A percentile compares a stretch with the other conserved stretches of the same genome.
Conservation (phyloP, 768 basidiomycete species). For the Inosperma sp. region DNA sequence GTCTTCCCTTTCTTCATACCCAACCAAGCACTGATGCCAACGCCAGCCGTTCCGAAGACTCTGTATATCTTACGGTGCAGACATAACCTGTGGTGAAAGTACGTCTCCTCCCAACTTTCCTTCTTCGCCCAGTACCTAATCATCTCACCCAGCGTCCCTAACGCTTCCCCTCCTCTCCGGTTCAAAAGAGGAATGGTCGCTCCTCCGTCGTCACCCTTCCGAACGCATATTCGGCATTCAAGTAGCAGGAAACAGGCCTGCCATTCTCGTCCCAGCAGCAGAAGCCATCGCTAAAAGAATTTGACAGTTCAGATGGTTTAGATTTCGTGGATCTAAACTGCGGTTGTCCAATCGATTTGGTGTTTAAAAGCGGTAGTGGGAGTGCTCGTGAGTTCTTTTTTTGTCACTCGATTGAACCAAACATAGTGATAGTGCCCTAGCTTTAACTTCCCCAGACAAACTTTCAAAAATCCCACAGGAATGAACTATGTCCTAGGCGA, state of each 20-base stretch:
- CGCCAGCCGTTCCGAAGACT: conserved; percentile 84
- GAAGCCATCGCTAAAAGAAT: conserved; percentile 68
- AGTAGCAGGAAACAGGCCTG: too few species aligned
- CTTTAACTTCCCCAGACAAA: too few species aligned
- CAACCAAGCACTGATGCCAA: conserved; percentile 57
- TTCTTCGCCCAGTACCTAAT: neutral
- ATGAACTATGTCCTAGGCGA: conserved; percentile 91
- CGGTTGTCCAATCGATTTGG: conserved; percentile 95
- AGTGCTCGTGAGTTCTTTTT: conserved; percentile 63
- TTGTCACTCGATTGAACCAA: too few species aligned
- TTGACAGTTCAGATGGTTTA: conserved; percentile 42
- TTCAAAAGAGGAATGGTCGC: conserved; percentile 91
- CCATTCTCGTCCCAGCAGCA: too few species aligned
- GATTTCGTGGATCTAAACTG: too few species aligned
- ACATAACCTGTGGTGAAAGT: too few species aligned
- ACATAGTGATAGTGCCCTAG: too few species aligned
- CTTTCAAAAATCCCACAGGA: conserved; percentile 77
- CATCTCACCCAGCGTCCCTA: conserved; percentile 66
- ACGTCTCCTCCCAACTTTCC: too few species aligned
- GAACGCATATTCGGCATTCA: conserved; percentile 89
- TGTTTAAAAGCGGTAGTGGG: conserved; percentile 87
- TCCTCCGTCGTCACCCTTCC: conserved; percentile 82
- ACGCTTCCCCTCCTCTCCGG: conserved; percentile 84
- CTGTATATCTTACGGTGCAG: too few species aligned
- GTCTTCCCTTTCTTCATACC: too few species aligned